These are phyloP conservation scores for Trichoderma endophyticum DNA, from an alignment of 2,329 filamentous ascomycete species.

Conservation along the genomic window DNA sequence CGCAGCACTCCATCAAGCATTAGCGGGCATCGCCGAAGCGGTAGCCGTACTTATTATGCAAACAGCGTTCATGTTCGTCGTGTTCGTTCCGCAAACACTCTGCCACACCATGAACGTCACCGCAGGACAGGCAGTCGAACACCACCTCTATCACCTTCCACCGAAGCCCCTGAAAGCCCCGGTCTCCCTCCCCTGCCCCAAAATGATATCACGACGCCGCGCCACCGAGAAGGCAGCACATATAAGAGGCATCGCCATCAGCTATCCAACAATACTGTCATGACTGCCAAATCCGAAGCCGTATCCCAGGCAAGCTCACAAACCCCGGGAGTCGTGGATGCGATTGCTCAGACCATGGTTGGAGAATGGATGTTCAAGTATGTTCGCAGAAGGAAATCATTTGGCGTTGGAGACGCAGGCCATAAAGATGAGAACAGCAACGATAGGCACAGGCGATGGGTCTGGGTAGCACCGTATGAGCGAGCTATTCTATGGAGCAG, in stretches of 20 bases:
- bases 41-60: constrained; percentile 49
- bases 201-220: constrained; percentile 67
- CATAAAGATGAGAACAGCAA: constrained; percentile 68
- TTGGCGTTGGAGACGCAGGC: constrained; percentile 69
- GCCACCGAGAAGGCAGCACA: constrained; percentile 41
- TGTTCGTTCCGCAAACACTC: constrained; percentile 74
- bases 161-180: constrained; percentile 66
- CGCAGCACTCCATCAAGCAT: constrained; percentile 63
- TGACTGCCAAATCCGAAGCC: constrained; percentile 43
- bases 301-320: constrained; percentile 57
- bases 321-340: constrained; percentile 82
- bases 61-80: constrained; percentile 76
- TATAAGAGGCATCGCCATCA: constrained; percentile 54
- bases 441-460: constrained; percentile 92
- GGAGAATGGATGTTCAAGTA: constrained; percentile 98
- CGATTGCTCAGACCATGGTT: constrained; percentile 97
- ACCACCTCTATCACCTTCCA: constrained; percentile 64
- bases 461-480: constrained; percentile 97
- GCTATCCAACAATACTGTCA: constrained; percentile 57
- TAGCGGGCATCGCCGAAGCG: constrained; percentile 53
- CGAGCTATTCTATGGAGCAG: constrained; percentile 96
- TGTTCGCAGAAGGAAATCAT: constrained; percentile 82
- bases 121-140: constrained; percentile 56
- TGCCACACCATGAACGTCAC: constrained; percentile 55
- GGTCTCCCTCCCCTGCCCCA: constrained; percentile 68